phyloP scores from a whole-genome alignment of 805 yeast genomes.

The Wickerhamomyces rabaulensis region DNA sequence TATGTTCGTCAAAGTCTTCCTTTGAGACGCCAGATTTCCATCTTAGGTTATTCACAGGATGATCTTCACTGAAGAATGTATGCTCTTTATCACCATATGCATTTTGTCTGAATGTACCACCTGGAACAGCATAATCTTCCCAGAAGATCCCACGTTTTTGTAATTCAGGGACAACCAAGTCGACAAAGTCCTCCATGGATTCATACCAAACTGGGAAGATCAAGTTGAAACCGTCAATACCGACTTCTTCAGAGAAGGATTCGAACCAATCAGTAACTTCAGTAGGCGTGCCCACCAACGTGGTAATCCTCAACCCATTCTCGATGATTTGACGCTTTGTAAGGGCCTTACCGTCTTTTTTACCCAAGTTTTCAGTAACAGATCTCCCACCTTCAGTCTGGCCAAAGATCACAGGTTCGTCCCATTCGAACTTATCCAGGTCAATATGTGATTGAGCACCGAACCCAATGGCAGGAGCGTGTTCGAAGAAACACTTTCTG shows the following conservation, averaged over 20 bases:
- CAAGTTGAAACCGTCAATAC: slow-evolving; percentile 39
- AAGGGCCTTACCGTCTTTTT: slow-evolving; percentile 15
- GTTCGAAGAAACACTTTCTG: slow-evolving; percentile 31
- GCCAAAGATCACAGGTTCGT: slow-evolving; percentile 27
- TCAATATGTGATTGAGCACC: slow-evolving; percentile 43
- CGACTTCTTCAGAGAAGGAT: slow-evolving; percentile 33
- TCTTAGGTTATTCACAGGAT: slow-evolving; percentile 16
- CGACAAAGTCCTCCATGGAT: slow-evolving; percentile 33
- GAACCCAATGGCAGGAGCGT: slow-evolving; percentile 39
- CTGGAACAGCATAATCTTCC: slow-evolving; percentile 33
- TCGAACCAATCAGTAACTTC: slow-evolving; percentile 37
- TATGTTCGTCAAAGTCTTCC: slow-evolving; percentile 19
- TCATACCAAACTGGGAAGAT: slow-evolving; percentile 33
- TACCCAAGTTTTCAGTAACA: slow-evolving; percentile 26
- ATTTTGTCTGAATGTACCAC: slow-evolving; percentile 34
- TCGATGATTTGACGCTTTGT: slow-evolving; percentile 27
- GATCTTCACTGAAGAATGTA: slow-evolving; percentile 13
- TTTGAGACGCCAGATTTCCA: slow-evolving; percentile 11
- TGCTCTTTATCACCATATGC: slow-evolving; percentile 25
- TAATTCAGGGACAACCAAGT: slow-evolving; percentile 32
- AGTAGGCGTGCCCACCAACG: slow-evolving; percentile 31
- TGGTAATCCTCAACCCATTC: slow-evolving; percentile 26
- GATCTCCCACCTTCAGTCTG: slow-evolving; percentile 31
- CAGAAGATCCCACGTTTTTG: slow-evolving; percentile 30
- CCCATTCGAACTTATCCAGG: slow-evolving; percentile 25